Percentiles rank a stretch among this genome's conserved stretches.
Conservation (phyloP, 2,329 filamentous ascomycete species). For the Zalaria sp. region DNA sequence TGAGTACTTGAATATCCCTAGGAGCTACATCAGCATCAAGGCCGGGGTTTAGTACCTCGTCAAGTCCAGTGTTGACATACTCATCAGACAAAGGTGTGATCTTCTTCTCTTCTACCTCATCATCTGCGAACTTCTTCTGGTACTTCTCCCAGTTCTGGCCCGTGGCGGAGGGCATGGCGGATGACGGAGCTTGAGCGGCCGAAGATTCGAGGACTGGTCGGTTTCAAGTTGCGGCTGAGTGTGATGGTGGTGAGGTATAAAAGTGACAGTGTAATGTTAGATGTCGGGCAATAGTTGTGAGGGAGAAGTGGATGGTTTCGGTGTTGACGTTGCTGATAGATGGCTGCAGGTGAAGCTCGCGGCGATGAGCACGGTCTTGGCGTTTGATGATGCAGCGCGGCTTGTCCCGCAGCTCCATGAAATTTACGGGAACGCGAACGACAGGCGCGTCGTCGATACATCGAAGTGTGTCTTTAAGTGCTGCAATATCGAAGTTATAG, state of each 20-base stretch:
- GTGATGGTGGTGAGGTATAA: constrained; percentile 1
- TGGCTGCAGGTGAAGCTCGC: no score
- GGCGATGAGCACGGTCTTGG: no score
- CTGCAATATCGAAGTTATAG: no score
- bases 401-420: no score
- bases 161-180: constrained; percentile 77
- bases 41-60: neutral
- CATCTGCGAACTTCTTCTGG: constrained; percentile 90
- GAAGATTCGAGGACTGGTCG: neutral
- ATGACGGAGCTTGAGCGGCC: constrained; percentile 12
- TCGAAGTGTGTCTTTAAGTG: no score
- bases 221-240: neutral
- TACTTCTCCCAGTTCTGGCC: constrained; percentile 98
- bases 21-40: constrained; percentile 1
- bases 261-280: neutral
- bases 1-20: constrained; percentile 97
- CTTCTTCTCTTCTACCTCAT: constrained; percentile 98
- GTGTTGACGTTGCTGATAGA: no score
- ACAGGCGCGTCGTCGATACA: no score
- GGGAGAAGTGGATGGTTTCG: neutral
- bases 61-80: constrained; percentile 40
- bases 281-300: neutral
- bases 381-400: no score
- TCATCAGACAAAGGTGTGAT: constrained; percentile 94
- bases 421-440: no score